Conservation (phyloP, 2,329 filamentous ascomycete species). For the Arachnopeziza araneosa region DNA sequence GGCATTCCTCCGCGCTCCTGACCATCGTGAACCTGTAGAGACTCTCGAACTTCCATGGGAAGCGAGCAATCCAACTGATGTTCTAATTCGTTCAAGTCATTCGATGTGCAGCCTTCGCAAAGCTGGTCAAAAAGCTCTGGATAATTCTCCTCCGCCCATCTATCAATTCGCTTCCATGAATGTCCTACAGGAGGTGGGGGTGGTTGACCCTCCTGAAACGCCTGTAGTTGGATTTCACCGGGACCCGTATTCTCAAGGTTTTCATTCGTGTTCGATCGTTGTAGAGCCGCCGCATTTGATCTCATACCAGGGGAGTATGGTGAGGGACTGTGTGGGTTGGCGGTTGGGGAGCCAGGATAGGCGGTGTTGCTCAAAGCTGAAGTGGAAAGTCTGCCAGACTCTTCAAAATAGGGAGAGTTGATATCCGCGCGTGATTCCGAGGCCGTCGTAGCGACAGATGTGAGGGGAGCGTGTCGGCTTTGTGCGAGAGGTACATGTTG, state of each 20-base stretch:
- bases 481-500: slow-evolving; percentile 84
- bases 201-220: slow-evolving; percentile 85
- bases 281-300: slow-evolving; percentile 66
- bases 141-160: slow-evolving; percentile 92
- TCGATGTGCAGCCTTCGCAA: slow-evolving; percentile 83
- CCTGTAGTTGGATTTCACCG: slow-evolving; percentile 93
- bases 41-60: slow-evolving; percentile 89
- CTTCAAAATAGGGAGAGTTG: slow-evolving; percentile 71
- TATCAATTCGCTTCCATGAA: slow-evolving; percentile 91
- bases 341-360: slow-evolving; percentile 40
- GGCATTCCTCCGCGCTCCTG: slow-evolving; percentile 89
- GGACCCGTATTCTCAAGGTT: slow-evolving; percentile 65
- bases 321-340: slow-evolving; percentile 38
- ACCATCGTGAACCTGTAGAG: slow-evolving; percentile 86
- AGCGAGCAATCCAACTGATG: slow-evolving; percentile 92
- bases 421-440: slow-evolving; percentile 85
- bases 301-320: slow-evolving; percentile 90
- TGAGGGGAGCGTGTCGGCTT: slow-evolving; percentile 74
- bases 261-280: slow-evolving; percentile 56
- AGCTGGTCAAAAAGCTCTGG: slow-evolving; percentile 91
- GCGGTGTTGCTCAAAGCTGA: slow-evolving; percentile 48
- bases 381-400: slow-evolving; percentile 51
- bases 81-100: slow-evolving; percentile 95
- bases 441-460: slow-evolving; percentile 78
- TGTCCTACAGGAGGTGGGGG: slow-evolving; percentile 82